phyloP scores from a whole-genome alignment of 371 early-diverging fungal species.

The Blyttiomyces sp. region DNA sequence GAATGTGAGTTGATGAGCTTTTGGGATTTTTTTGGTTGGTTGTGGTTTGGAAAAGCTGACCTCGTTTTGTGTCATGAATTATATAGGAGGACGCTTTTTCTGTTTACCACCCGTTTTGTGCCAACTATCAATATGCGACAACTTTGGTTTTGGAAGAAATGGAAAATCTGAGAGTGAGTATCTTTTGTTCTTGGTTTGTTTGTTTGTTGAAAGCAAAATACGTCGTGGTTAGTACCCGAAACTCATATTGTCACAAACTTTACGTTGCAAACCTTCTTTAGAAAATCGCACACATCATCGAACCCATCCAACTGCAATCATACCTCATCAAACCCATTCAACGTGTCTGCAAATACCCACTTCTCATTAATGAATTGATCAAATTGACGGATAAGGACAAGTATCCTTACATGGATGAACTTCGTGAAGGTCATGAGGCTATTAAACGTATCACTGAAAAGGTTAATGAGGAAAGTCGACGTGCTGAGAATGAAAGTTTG shows the following conservation, averaged over 20 bases:
- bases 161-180: constrained; percentile 41
- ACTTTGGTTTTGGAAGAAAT: constrained; percentile 56
- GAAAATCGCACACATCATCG: constrained; percentile 58
- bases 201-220: no score
- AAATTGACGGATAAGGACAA: constrained; percentile 61
- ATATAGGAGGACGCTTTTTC: constrained; percentile 78
- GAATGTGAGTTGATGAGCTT: constrained; percentile 36
- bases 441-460: constrained; percentile 85
- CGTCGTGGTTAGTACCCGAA: no score
- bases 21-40: background rate
- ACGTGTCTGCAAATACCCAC: constrained; percentile 94
- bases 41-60: background rate
- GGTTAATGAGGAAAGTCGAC: constrained; percentile 89
- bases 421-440: constrained; percentile 70
- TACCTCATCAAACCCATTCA: constrained; percentile 96
- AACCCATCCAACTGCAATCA: constrained; percentile 80
- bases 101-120: constrained; percentile 92
- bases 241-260: no score
- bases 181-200: no score
- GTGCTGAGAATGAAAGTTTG: constrained; percentile 76
- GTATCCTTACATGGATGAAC: constrained; percentile 71
- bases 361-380: constrained; percentile 79
- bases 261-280: background rate
- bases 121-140: constrained; percentile 82
- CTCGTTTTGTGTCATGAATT: background rate